Evolutionary conservation across 768 basidiomycete species (phyloP).

Genomic region (Boletus insuetus): DNA sequence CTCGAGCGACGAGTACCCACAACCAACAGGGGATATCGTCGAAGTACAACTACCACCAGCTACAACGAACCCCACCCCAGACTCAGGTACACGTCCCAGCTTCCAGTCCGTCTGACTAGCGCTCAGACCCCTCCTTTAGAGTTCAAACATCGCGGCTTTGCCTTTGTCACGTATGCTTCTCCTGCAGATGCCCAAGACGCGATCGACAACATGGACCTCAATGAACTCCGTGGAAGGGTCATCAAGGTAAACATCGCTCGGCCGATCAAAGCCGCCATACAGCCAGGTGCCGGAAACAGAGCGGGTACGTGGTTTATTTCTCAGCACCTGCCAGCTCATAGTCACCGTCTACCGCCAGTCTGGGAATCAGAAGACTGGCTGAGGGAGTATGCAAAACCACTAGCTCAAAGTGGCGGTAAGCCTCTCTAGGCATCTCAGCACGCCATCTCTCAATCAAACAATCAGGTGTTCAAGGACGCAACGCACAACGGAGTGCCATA

Average conservation of each 20-base stretch:
- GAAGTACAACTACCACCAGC: conserved; percentile 88
- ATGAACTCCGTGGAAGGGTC: conserved; percentile 75
- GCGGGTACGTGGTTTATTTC: conserved; percentile 52
- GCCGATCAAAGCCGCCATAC: conserved; percentile 69
- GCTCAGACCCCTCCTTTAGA: conserved; percentile 38
- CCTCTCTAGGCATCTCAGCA: conserved; percentile 1
- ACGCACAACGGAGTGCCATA: conserved; percentile 30
- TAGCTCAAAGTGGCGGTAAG: conserved; percentile 71
- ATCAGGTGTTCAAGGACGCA: conserved; percentile 56
- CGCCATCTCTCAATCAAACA: neutral
- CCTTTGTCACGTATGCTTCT: conserved; percentile 83
- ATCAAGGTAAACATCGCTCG: conserved; percentile 84
- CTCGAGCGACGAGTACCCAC: neutral
- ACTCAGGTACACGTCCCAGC: conserved; percentile 42
- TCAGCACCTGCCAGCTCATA: neutral
- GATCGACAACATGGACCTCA: conserved; percentile 98
- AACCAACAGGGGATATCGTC: conserved; percentile 75
- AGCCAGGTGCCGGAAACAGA: conserved; percentile 65
- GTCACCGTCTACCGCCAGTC: conserved; percentile 45
- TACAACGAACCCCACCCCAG: conserved; percentile 62
- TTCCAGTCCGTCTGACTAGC: neutral
- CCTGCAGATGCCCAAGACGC: conserved; percentile 89
- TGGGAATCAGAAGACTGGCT: conserved; percentile 98
- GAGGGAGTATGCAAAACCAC: conserved; percentile 73
- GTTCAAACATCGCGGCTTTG: conserved; percentile 89